Base-by-base conservation (phyloP, 2,329 filamentous ascomycete species). In the Sodiomyces alkalinus region DNA sequence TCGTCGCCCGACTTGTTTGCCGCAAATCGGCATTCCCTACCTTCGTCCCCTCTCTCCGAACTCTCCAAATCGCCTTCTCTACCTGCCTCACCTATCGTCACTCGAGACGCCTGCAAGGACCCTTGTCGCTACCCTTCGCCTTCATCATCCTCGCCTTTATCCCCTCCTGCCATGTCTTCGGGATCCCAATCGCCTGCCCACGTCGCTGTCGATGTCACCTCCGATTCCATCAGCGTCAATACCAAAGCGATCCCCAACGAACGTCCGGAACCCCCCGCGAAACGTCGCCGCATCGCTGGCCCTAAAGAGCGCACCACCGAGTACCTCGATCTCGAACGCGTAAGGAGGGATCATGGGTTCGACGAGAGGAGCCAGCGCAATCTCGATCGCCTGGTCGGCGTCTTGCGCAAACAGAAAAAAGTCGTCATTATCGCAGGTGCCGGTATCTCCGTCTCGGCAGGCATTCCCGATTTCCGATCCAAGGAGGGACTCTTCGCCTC, bases 341-440 rank as follows among this genome's bases (percentile, higher is more conserved):
- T 53, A 27, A 62, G 59, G 30, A 55, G 65, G 9, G 54, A 71
- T 24, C 56, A 57, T 21, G 58, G 64, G 11, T 58, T 64, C 27
- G 49, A 56, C 22, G 51, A 60, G 28, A 60, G 67, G 23, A 40
- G 37, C 20, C 69, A 87, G 36, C 17, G 22, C 10, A 38, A 37
- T 11, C 59, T 93, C 21, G 68, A 80, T 35, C 68, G 74, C 31
- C 60, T 98, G 17, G 57, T 86, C 24, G 69, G 74, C 23, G 76
- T 75, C 15, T 55, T 98, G 31, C 77, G 79, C 44, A 85, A 80
- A 47, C 90, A 90, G 62, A 81, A 86, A 57, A 94, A 93, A 60
- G 92, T 98, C 48, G 83, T 98, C 19, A 82, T 96, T 28, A 80
- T 98, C 49, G 90, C 87, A 26, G 90, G 90, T 33, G 90, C 90